Conservation (phyloP, 805 yeast species). For the Teunomyces lycoperdinae region DNA sequence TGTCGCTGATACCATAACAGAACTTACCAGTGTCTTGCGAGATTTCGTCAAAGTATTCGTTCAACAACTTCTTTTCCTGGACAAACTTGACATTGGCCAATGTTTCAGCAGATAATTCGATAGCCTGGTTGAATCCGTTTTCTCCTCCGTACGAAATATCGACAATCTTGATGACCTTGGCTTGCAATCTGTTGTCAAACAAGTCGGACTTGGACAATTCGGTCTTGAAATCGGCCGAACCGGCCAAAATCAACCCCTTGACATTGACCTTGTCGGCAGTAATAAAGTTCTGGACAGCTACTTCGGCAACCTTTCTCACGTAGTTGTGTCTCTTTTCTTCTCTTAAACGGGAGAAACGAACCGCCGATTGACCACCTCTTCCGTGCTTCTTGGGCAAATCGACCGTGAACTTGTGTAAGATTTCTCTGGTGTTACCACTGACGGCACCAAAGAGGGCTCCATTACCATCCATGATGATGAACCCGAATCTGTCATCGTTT, state of each 20-base stretch:
- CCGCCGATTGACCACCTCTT: constrained; percentile 99
- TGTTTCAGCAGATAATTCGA: constrained; percentile 95
- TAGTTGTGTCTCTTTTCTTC: constrained; percentile 99
- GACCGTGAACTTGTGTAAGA: constrained; percentile 90
- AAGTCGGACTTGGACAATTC: constrained; percentile 90
- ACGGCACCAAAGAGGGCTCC: constrained; percentile 95
- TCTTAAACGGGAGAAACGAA: constrained; percentile 98
- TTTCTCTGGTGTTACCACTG: constrained; percentile 95
- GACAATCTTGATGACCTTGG: constrained; percentile 86
- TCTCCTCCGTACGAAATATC: constrained; percentile 99
- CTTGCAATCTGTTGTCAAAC: constrained; percentile 85
- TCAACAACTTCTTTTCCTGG: constrained; percentile 95
- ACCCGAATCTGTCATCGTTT: constrained; percentile 94
- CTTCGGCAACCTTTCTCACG: constrained; percentile 97
- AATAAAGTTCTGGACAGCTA: constrained; percentile 94
- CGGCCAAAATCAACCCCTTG: constrained; percentile 93
- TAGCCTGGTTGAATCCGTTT: constrained; percentile 99
- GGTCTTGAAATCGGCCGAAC: constrained; percentile 98
- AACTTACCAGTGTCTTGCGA: constrained; percentile 96
- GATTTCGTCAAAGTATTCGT: constrained; percentile 92
- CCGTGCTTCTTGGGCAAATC: constrained; percentile 99
- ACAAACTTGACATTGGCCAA: constrained; percentile 95
- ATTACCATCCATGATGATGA: constrained; percentile 99
- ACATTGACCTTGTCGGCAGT: constrained; percentile 93
- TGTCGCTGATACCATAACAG: constrained; percentile 97